A percentile compares a stretch with the other conserved stretches of the same genome.
These are phyloP conservation scores for Phtheirospermum japonicum DNA, from an alignment of 257 asterid genomes.

Conservation along the genomic window DNA sequence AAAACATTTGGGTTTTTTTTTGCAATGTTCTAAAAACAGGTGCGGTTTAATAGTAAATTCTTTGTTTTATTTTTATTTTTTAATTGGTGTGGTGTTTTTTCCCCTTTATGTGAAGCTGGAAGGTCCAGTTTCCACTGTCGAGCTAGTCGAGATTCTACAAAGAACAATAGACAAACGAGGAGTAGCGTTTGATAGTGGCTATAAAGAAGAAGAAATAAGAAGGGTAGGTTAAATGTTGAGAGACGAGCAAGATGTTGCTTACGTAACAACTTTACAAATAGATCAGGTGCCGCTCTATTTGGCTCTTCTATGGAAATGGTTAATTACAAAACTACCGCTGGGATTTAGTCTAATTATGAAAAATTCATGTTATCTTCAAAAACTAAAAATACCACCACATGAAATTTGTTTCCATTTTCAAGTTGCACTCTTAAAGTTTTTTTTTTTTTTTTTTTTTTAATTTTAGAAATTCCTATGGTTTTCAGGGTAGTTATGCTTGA, in stretches of 20 bases:
- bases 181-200: conserved; percentile 51
- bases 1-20: too few species aligned
- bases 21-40: too few species aligned
- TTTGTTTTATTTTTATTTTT: not conserved
- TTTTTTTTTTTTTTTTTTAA: too few species aligned
- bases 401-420: not conserved
- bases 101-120: conserved; percentile 46
- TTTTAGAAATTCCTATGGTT: too few species aligned
- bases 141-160: conserved; percentile 67
- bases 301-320: not conserved
- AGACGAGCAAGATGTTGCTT: conserved; percentile 89
- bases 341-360: too few species aligned
- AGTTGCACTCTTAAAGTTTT: not conserved
- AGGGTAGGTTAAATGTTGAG: conserved; percentile 47
- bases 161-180: conserved; percentile 82
- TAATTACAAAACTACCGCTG: not conserved
- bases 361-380: not conserved
- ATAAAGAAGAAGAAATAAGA: conserved; percentile 43
- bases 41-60: not conserved
- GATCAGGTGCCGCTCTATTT: too few species aligned
- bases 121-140: conserved; percentile 77
- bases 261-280: conserved; percentile 57
- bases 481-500: too few species aligned
- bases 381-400: not conserved
- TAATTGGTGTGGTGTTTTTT: not conserved